Base-by-base conservation (phyloP, 2,329 filamentous ascomycete species). In the Diaporthe amygdali region DNA sequence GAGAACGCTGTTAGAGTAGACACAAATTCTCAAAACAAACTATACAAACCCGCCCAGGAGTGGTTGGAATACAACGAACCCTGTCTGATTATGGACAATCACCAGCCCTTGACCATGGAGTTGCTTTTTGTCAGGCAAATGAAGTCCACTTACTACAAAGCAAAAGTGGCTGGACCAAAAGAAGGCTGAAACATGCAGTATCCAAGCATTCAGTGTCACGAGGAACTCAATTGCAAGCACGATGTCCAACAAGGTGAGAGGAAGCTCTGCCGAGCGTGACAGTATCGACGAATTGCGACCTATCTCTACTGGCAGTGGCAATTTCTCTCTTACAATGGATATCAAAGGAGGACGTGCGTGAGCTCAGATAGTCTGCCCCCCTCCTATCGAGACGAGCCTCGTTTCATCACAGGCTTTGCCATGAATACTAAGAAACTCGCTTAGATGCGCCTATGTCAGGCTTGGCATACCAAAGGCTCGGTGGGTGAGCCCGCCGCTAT, bases 391-490 rank as follows among this genome's bases (percentile, higher is more conserved):
- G 68, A 70, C 61, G 68, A 44, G 52, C 41, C 39, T n/a, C 20
- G 49, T 67, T 70, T 70, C 61, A 67, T 70, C 68, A 44, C 51
- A 39, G 32, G 52, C 22, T 67, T 49, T 67, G 49, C 64, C 39
- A 32, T 54, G 39, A 55, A 41, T 54, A 20, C 34, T 17, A 25
- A 67, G 64, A 52, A 67, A 54, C 39, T 54, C 64, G 51, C 47
- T 67, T 67, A 54, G 64, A 46, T 51, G 51, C 41, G 17, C 25
- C 59, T 49, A 64, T 47, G 30, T 37, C 44, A 37, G 44, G 59
- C 44, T 64, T 55, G 49, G 49, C 64, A 67, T 44, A 17, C 20
- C 49, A 44, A 32, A 41, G 46, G 46, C 46, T 39, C 5, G 6
- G n/a, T 32, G 25, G 55, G 30, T 22, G 44, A 64, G 59, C 44